phyloP scores from a whole-genome alignment of 345 rosid species.

The Eucalyptus pauciflora region DNA sequence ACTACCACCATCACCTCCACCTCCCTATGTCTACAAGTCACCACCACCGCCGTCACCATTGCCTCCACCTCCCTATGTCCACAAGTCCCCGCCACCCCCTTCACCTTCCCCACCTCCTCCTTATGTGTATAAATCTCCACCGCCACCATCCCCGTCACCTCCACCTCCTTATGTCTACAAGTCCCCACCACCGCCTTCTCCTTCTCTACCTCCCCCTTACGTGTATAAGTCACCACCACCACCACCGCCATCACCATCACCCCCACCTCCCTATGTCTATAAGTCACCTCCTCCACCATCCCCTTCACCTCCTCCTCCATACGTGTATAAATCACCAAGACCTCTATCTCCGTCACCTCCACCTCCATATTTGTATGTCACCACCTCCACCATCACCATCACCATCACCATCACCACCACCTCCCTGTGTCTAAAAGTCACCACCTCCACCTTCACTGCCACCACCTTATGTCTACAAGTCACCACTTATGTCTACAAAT shows the following conservation, averaged over 20 bases:
- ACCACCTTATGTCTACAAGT: not conserved
- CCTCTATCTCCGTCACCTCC: not conserved
- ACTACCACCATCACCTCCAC: not conserved
- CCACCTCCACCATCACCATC: not conserved
- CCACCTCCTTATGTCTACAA: constrained; percentile 3
- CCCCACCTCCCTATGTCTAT: not conserved
- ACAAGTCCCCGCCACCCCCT: constrained; percentile 2
- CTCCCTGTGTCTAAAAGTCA: accelerated
- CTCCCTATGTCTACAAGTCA: not conserved
- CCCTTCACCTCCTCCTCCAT: not conserved
- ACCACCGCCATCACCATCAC: not conserved
- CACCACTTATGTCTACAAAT: not conserved
- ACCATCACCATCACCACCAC: accelerated
- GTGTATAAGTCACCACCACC: not conserved
- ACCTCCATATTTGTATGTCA: not conserved
- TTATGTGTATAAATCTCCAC: not conserved
- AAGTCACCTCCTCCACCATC: not conserved
- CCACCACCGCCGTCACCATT: not conserved
- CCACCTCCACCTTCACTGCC: not conserved
- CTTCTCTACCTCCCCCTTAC: not conserved
- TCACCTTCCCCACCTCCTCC: not conserved
- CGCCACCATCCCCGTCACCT: not conserved
- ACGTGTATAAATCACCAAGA: not conserved
- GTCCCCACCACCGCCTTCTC: not conserved
- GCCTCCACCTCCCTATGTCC: not conserved